These are phyloP conservation scores for Pseudocohnilembus persalinus DNA, from an alignment of 169 alveolate species.

Conservation along the genomic window DNA sequence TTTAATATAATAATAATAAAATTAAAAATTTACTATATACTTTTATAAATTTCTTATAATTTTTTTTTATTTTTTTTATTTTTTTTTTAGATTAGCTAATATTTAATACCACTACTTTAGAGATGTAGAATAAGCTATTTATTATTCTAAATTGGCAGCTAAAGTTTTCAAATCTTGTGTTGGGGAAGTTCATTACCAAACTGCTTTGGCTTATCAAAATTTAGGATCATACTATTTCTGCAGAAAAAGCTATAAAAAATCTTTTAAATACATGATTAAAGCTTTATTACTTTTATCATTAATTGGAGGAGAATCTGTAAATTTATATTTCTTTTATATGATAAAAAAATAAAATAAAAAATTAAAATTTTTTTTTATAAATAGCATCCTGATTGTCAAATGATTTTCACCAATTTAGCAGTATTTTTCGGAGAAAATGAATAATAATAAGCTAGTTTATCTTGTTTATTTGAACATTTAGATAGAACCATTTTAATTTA, in stretches of 20 bases:
- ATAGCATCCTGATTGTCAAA: slow-evolving; percentile 61
- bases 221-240: slow-evolving; percentile 54
- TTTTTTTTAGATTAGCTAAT: slow-evolving; percentile 55
- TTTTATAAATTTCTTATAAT: too few relatives aligned
- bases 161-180: slow-evolving; percentile 46
- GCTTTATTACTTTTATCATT: slow-evolving; percentile 50
- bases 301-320: slow-evolving; percentile 57
- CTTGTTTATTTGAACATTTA: slow-evolving; percentile 60
- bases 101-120: slow-evolving; percentile 59
- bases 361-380: neutral
- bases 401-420: slow-evolving; percentile 56
- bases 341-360: slow-evolving; percentile 11
- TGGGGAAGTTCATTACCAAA: slow-evolving; percentile 60
- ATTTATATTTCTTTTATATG: neutral
- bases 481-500: slow-evolving; percentile 54
- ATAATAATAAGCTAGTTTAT: slow-evolving; percentile 61
- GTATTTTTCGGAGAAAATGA: slow-evolving; percentile 65
- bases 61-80: too few relatives aligned
- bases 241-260: slow-evolving; percentile 47
- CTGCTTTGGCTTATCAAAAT: slow-evolving; percentile 53
- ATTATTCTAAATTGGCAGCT: slow-evolving; percentile 50
- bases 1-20: too few relatives aligned
- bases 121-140: slow-evolving; percentile 60
- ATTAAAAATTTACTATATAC: too few relatives aligned
- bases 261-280: slow-evolving; percentile 64